phyloP scores from a whole-genome alignment of 2,329 filamentous ascomycete species.

The Colletotrichum plurivorum region DNA sequence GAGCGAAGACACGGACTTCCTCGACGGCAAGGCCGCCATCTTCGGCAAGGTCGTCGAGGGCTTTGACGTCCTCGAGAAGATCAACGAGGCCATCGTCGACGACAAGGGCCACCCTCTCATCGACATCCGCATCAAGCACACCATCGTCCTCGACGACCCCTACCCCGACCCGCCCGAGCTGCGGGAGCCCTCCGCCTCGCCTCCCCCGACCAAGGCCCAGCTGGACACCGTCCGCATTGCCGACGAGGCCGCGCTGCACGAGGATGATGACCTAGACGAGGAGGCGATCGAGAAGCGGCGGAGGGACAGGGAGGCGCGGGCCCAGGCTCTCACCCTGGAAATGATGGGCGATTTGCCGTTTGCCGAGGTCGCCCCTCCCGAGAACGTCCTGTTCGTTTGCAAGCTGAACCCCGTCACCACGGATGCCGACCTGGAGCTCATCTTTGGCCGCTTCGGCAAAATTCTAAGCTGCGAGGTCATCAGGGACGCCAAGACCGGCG shows the following conservation, averaged over 20 bases:
- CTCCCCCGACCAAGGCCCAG: slow-evolving; percentile 85
- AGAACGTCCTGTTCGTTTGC: slow-evolving; percentile 98
- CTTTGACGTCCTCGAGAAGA: slow-evolving; percentile 93
- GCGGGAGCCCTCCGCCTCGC: slow-evolving; percentile 83
- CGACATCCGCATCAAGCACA: slow-evolving; percentile 95
- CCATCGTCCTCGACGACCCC: slow-evolving; percentile 91
- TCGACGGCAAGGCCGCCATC: slow-evolving; percentile 94
- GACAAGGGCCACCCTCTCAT: slow-evolving; percentile 89
- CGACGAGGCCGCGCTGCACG: slow-evolving; percentile 86
- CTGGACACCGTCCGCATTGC: slow-evolving; percentile 92
- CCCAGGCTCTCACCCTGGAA: slow-evolving; percentile 94
- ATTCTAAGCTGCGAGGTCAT: slow-evolving; percentile 98
- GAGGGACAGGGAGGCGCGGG: slow-evolving; percentile 90
- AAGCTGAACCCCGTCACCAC: slow-evolving; percentile 97
- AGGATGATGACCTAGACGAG: slow-evolving; percentile 79
- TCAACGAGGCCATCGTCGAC: slow-evolving; percentile 91
- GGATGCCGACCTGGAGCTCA: slow-evolving; percentile 93
- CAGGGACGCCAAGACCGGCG: slow-evolving; percentile 91
- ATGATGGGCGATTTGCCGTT: slow-evolving; percentile 98
- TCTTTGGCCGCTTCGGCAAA: slow-evolving; percentile 96
- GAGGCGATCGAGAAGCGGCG: slow-evolving; percentile 85
- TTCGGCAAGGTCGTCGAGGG: slow-evolving; percentile 97
- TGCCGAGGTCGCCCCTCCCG: slow-evolving; percentile 95
- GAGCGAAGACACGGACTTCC: slow-evolving; percentile 88
- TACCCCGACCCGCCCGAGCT: slow-evolving; percentile 86